Evolutionary conservation across 345 rosid species (phyloP).

Genomic region (Linum trigynum): DNA sequence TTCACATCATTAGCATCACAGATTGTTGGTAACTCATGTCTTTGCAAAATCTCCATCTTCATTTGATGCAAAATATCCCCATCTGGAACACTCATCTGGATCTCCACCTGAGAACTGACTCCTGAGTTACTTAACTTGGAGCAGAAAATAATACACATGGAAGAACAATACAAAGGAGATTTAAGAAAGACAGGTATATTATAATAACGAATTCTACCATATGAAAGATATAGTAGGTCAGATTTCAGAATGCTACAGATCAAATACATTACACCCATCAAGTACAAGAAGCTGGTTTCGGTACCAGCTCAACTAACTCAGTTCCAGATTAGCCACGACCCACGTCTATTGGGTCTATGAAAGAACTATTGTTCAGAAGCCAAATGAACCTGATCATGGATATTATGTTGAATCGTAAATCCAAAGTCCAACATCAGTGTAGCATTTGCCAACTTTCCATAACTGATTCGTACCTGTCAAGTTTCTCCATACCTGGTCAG

Average conservation of each 20-base stretch:
- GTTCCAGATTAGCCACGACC: too few relatives aligned
- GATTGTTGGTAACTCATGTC: conserved; percentile 28
- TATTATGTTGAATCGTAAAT: conserved; percentile 61
- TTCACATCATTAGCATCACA: conserved; percentile 33
- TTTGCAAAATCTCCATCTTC: conserved; percentile 49
- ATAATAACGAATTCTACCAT: too few relatives aligned
- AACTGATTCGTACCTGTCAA: conserved; percentile 50
- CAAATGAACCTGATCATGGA: conserved; percentile 57
- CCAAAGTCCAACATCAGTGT: conserved; percentile 71
- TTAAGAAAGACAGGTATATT: too few relatives aligned
- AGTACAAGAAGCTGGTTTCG: background rate
- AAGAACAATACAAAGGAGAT: background rate
- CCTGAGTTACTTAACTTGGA: background rate
- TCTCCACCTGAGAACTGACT: conserved; percentile 43
- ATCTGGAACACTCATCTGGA: conserved; percentile 37
- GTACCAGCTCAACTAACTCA: background rate
- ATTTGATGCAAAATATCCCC: conserved; percentile 39
- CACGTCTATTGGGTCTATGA: background rate
- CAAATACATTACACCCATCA: too few relatives aligned
- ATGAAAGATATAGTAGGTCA: too few relatives aligned
- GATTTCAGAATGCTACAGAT: too few relatives aligned
- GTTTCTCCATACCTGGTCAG: background rate
- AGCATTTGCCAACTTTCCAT: conserved; percentile 73
- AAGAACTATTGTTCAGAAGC: background rate
- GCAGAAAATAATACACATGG: background rate